Evolutionary conservation across 2,329 filamentous ascomycete genomes (phyloP), one percentile per base, ranked within the genome.

Genomic region (Saccharata proteae): DNA sequence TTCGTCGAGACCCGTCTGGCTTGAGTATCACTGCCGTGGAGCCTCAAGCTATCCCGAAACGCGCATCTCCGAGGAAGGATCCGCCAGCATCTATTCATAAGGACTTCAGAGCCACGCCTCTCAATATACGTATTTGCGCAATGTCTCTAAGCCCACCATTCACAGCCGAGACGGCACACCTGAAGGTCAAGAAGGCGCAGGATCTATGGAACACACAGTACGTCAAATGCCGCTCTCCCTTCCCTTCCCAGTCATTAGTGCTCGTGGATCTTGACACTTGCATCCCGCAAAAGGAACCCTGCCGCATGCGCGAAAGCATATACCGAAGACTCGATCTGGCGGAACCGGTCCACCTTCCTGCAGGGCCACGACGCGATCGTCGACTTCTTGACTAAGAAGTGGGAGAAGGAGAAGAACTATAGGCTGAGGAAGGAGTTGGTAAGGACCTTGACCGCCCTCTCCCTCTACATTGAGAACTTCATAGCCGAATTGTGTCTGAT

Each of bases 101-200:
- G n/a, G n/a, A n/a, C n/a, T n/a, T n/a, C n/a, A n/a, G n/a, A n/a
- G n/a, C n/a, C n/a, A n/a, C n/a, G n/a, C n/a, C n/a, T n/a, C n/a
- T n/a, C n/a, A n/a, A n/a, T n/a, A n/a, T n/a, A n/a, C n/a, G n/a
- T n/a, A n/a, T n/a, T n/a, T n/a, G n/a, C n/a, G n/a, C n/a, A n/a
- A 64, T 63, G 59, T 61, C 60, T 26, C 52, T 59, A 15, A 44
- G 69, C 36, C 83, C 84, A 4, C 83, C 83, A 0, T 92, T 85
- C 51, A 88, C 74, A 4, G 62, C 69, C 15, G 77, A 82, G 48
- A 77, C 74, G 1, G 84, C 84, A 2, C 60, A 61, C 11, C 61
- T 65, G 36, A 92, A 92, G 52, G 83, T 92, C 40, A 92, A 92
- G 58, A 77, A 75, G 12, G 83, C 81, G 0, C 84, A 93, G 50